Evolutionary conservation across 163 green algal species (phyloP).

Genomic region (Chlamydomonas reinhardtii): DNA sequence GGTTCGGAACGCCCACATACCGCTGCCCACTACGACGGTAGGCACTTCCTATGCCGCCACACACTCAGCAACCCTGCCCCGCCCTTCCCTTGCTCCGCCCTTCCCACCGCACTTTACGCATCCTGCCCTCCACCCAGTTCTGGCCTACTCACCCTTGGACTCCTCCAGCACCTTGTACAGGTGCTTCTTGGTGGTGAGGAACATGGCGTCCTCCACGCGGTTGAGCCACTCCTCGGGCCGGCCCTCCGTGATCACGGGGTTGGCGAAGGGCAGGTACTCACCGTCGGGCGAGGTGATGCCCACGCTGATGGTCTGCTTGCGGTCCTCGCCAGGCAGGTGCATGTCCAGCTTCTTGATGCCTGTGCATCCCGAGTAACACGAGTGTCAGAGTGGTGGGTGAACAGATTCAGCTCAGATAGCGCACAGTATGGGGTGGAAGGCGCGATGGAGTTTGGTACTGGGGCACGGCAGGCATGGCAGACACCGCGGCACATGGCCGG

Average conservation of each 20-base stretch:
- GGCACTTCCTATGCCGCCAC: too few relatives aligned
- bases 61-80: too few relatives aligned
- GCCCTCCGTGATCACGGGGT: constrained; percentile 80
- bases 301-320: constrained; percentile 74
- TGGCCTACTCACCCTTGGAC: constrained; percentile 77
- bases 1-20: neutral
- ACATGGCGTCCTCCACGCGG: constrained; percentile 89
- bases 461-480: too few relatives aligned
- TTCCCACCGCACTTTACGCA: too few relatives aligned
- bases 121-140: too few relatives aligned
- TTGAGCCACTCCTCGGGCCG: constrained; percentile 92
- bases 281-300: constrained; percentile 84
- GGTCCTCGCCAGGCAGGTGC: constrained; percentile 77
- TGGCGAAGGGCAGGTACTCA: constrained; percentile 85
- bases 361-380: too few relatives aligned
- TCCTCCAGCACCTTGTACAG: constrained; percentile 86
- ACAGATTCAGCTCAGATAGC: too few relatives aligned
- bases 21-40: neutral
- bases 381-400: too few relatives aligned
- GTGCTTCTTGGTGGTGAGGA: constrained; percentile 84
- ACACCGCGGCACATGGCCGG: too few relatives aligned
- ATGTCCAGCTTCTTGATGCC: constrained; percentile 91
- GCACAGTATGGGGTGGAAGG: neutral
- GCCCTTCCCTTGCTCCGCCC: too few relatives aligned
- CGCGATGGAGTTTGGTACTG: neutral